Base-by-base conservation (phyloP, 2,329 filamentous ascomycete species). In the Calonectria fujianensis region DNA sequence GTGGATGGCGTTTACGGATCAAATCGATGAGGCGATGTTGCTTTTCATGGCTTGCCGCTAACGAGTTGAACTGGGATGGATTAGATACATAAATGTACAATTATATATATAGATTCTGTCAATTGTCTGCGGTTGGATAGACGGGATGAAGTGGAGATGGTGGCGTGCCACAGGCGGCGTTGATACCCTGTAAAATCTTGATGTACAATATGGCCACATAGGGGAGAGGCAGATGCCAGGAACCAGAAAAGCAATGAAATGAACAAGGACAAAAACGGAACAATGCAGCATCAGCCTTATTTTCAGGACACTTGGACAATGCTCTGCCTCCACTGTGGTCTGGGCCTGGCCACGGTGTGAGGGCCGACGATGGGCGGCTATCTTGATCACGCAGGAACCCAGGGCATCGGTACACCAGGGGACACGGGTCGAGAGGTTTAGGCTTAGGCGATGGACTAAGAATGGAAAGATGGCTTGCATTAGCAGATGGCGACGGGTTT, bases 101-200 rank as follows among this genome's bases (percentile, higher is more conserved):
- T 48, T 74, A 74, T 70, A 66, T 70, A 66, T 59, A 70, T 61
- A 69, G 54, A 35, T 35, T 67, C 35, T 48, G 29, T 35, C 50
- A 37, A 71, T 41, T 24, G 51, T 20, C 52, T 50, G 24, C 41
- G 37, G 45, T 61, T 32, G 66, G 50, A 45, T 63, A 41, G 48
- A 50, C 29, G 65, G 51, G 31, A 65, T 27, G 64, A 50, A 50
- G 61, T 48, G 67, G 54, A 24, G 65, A 45, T 24, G 48, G 54
- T 51, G 66, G 71, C 50, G 37, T 50, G 52, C 35, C 14, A 37
- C 52, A 45, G 66, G 35, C 16, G 57, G 45, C 41, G 50, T 65
- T 65, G 69, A 68, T 72, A 72, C 65, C 57, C 73, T 74, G 69
- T 72, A 73, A 10, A 69, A 65, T 72, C 45, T 50, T 70, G 52